Evolutionary conservation across 2,329 filamentous ascomycete genomes (phyloP), one percentile per base, ranked within the genome.

Genomic region (Scedosporium minutisporum): DNA sequence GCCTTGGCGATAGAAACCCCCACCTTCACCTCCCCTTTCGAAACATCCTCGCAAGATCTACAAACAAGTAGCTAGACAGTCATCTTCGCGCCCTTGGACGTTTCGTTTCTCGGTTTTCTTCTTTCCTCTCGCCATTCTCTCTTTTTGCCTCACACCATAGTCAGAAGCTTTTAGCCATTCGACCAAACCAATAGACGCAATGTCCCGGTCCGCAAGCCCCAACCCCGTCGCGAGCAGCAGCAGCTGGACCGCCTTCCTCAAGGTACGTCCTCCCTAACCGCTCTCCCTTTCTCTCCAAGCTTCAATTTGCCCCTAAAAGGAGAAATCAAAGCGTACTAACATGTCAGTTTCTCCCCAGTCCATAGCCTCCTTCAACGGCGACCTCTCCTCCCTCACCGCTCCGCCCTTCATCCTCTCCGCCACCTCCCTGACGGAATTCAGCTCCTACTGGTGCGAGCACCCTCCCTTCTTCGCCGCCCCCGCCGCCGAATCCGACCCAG

Each of bases 391-490:
- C 65, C 78, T 93, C 70, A 93, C 90, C 42, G 90, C 90, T 46
- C 90, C 90, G 62, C 90, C 90, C 18, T 93, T 93, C 70, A 91
- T 93, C 68, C 85, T 93, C 62, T 91, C 89, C 48, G 85, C 86
- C 44, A 90, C 87, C 67, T 91, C 88, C 66, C 78, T 93, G 65
- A 89, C 88, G 68, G 90, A 93, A 73, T 93, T 90, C 78, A 90
- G 88, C 65, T 84, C 88, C 61, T 93, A 92, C 78, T 93, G 90
- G 90, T 87, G 87, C 65, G 89, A 91, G 68, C 88, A 92, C 70
- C 90, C 90, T 3, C 75, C 80, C 18, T 77, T 96, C 65, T 89
- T 97, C 68, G 86, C 91, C 64, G 92, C 93, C 12, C 91, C 93
- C 2, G 89, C 91, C 58, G 81, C 82, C 63, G 92, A 96, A 74